phyloP scores from a whole-genome alignment of 208 protist genomes.

The Acanthamoeba healyi region DNA sequence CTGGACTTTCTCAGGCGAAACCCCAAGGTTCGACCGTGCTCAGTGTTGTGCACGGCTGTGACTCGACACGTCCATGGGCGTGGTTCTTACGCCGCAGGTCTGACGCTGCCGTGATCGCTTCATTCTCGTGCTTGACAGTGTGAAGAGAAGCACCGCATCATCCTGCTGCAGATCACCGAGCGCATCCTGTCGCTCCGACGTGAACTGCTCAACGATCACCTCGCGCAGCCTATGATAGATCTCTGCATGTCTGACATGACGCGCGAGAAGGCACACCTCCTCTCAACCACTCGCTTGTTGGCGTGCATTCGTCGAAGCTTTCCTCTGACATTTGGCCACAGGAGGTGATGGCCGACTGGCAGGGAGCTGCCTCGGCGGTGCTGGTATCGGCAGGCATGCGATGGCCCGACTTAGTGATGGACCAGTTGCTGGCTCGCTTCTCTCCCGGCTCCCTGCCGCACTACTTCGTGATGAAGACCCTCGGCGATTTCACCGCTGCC shows the following conservation, averaged over 20 bases:
- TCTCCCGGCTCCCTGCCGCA: constrained; percentile 80
- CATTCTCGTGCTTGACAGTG: no score
- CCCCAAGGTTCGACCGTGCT: constrained; percentile 44
- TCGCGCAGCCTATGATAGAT: constrained; percentile 41
- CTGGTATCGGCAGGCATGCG: constrained; percentile 78
- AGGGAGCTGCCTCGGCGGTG: constrained; percentile 77
- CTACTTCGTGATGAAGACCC: constrained; percentile 86
- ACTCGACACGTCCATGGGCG: no score
- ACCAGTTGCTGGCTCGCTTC: constrained; percentile 78
- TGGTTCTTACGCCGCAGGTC: no score
- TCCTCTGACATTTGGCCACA: constrained; percentile 33
- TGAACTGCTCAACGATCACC: constrained; percentile 25
- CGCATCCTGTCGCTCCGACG: constrained; percentile 50
- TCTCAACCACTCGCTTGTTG: not conserved
- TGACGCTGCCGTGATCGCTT: not conserved
- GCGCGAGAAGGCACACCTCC: constrained; percentile 27
- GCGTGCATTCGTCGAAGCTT: not conserved
- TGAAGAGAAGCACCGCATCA: constrained; percentile 68
- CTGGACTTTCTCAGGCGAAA: constrained; percentile 62
- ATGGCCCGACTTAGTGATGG: constrained; percentile 79
- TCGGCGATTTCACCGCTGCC: constrained; percentile 82
- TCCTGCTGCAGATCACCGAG: constrained; percentile 72
- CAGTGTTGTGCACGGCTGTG: not conserved
- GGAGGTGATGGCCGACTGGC: constrained; percentile 84
- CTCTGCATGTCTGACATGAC: constrained; percentile 84